Percentiles rank a stretch among this genome's conserved stretches.
phyloP scores from a whole-genome alignment of 257 asterid species.

The Ballota nigra region DNA sequence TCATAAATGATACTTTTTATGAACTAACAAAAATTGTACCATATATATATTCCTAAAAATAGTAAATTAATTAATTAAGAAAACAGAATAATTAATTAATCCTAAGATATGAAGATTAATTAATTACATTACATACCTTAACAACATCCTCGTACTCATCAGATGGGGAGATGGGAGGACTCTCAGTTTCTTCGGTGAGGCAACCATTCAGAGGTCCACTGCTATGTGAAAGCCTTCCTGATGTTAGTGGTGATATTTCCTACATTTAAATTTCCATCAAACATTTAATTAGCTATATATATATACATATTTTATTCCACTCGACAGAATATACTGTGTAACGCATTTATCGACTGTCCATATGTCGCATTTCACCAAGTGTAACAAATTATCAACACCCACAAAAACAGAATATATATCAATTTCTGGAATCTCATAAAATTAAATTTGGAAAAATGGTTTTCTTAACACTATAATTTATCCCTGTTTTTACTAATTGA shows the following conservation, averaged over 20 bases:
- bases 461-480: no score
- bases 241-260: constrained; percentile 95
- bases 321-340: no score
- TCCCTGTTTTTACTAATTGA: no score
- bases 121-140: constrained; percentile 40
- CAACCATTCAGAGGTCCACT: constrained; percentile 91
- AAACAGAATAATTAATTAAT: not conserved
- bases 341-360: not conserved
- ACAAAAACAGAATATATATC: no score
- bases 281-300: not conserved
- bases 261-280: constrained; percentile 23
- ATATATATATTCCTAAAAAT: not conserved
- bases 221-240: constrained; percentile 97
- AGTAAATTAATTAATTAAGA: not conserved
- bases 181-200: constrained; percentile 77
- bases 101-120: not conserved
- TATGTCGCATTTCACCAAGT: not conserved
- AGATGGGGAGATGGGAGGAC: constrained; percentile 88
- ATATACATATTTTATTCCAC: no score
- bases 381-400: not conserved
- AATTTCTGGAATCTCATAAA: not conserved
- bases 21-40: not conserved
- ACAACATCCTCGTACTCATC: constrained; percentile 94
- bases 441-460: no score
- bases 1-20: constrained; percentile 20